Conservation (phyloP, 148 eudicot species). For the Suaeda aralocaspica region DNA sequence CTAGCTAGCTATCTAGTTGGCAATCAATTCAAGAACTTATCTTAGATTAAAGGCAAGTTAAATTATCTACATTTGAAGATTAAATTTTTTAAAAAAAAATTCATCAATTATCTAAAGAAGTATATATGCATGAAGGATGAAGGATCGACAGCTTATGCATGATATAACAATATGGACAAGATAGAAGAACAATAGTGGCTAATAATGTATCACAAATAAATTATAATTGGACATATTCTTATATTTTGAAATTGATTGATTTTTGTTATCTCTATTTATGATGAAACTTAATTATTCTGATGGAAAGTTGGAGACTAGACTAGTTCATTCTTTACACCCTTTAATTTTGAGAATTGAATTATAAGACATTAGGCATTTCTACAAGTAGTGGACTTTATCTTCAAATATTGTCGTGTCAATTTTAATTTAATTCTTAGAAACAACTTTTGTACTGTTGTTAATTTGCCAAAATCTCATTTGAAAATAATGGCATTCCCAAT, state of each 20-base stretch:
- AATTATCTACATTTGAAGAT: too few relatives aligned
- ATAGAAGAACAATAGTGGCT: conserved; percentile 15
- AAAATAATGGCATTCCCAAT: background rate
- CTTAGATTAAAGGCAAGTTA: background rate
- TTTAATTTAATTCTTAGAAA: background rate
- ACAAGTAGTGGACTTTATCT: conserved; percentile 12
- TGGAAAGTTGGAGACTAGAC: background rate
- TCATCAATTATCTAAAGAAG: conserved; percentile 3
- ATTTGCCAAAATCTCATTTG: background rate
- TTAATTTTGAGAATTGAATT: conserved; percentile 1
- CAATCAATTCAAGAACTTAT: background rate
- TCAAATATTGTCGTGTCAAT: background rate
- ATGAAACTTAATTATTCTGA: background rate
- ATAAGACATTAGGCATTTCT: background rate
- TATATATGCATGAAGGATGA: conserved; percentile 12
- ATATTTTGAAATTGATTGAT: background rate
- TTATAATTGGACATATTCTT: conserved; percentile 7
- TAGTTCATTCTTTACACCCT: background rate
- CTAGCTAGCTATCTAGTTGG: background rate
- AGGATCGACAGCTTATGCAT: background rate
- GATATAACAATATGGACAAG: conserved; percentile 12
- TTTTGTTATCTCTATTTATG: conserved; percentile 10
- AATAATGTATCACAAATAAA: background rate
- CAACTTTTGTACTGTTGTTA: background rate
- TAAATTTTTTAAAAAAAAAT: background rate